Evolutionary conservation across 2,329 filamentous ascomycete species (phyloP).

Genomic region (Fusarium bulbicola): DNA sequence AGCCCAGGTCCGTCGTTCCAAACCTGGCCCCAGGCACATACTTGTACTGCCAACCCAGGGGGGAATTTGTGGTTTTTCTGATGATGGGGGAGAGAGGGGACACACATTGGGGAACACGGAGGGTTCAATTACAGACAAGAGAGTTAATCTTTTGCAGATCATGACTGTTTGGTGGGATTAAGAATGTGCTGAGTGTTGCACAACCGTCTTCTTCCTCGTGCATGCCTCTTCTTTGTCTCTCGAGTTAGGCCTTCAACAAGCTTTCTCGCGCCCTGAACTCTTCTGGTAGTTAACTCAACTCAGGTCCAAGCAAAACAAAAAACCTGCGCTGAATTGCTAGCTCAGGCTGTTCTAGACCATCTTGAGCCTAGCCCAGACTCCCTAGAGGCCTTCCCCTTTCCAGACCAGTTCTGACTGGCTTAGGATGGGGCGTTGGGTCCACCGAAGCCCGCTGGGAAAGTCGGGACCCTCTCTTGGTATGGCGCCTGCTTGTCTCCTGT

Average conservation of each 20-base stretch:
- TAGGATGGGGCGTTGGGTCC: neutral
- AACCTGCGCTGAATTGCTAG: conserved; percentile 11
- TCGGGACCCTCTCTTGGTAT: conserved; percentile 20
- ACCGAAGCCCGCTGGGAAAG: conserved; percentile 18
- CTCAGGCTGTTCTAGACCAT: neutral
- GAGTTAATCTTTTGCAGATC: conserved; percentile 1
- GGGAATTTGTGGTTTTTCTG: conserved; percentile 9
- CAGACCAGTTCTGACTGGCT: conserved; percentile 17
- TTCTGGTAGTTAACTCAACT: neutral
- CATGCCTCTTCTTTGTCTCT: neutral
- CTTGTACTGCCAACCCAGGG: neutral
- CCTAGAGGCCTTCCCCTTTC: conserved; percentile 29
- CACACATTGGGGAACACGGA: neutral
- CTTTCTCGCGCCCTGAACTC: conserved; percentile 10
- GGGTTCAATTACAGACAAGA: neutral
- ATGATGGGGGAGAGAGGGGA: neutral
- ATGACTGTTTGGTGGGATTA: neutral
- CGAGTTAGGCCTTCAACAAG: neutral
- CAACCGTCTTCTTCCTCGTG: neutral
- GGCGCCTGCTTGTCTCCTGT: conserved; percentile 35
- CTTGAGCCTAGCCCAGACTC: conserved; percentile 15
- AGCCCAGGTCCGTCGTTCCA: conserved; percentile 17
- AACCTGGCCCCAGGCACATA: neutral
- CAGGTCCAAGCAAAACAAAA: conserved; percentile 25
- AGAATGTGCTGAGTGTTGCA: neutral